Percentiles rank a stretch among this genome's conserved stretches.
These are phyloP conservation scores for Phytophthora crassamura DNA, from an alignment of 352 stramenopile species.

Conservation along the genomic window DNA sequence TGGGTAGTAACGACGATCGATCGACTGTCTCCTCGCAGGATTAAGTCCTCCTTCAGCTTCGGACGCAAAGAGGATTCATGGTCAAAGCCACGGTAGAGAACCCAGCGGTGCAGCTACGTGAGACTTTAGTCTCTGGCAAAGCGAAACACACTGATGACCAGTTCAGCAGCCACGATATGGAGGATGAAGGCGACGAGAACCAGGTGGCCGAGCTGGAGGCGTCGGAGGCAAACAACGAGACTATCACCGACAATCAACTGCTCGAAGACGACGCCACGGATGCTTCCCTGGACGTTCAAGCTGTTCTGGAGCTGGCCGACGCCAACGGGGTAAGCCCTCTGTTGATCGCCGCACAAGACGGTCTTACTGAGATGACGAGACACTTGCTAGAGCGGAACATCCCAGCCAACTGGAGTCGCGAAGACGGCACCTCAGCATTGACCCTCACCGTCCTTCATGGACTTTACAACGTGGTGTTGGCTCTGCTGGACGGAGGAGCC, in stretches of 20 bases:
- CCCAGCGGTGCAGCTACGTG: conserved; percentile 1
- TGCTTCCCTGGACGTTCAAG: conserved; percentile 15
- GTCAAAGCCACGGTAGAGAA: conserved; percentile 19
- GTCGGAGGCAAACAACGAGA: conserved; percentile 6
- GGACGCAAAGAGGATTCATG: background rate
- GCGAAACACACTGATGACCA: background rate
- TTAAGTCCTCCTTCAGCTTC: too few species aligned
- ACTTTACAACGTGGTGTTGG: conserved; percentile 18
- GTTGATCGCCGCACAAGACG: conserved; percentile 32
- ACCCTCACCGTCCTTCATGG: conserved; percentile 30
- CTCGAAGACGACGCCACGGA: conserved; percentile 3
- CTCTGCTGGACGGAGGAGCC: conserved; percentile 31
- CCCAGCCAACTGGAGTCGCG: conserved; percentile 19
- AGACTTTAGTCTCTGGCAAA: conserved; percentile 15
- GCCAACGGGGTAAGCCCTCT: conserved; percentile 31
- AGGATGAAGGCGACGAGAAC: conserved; percentile 7
- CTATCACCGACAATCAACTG: conserved; percentile 16
- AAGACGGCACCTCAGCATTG: conserved; percentile 28
- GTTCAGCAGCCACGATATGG: background rate
- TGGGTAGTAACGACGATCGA: too few species aligned
- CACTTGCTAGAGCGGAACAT: conserved; percentile 30
- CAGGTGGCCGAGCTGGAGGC: background rate
- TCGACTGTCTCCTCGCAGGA: too few species aligned
- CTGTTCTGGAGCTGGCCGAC: conserved; percentile 18
- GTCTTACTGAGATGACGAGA: conserved; percentile 19